These are phyloP conservation scores for Cardamine chenopodiifolia DNA, from an alignment of 345 rosid species.

Conservation along the genomic window DNA sequence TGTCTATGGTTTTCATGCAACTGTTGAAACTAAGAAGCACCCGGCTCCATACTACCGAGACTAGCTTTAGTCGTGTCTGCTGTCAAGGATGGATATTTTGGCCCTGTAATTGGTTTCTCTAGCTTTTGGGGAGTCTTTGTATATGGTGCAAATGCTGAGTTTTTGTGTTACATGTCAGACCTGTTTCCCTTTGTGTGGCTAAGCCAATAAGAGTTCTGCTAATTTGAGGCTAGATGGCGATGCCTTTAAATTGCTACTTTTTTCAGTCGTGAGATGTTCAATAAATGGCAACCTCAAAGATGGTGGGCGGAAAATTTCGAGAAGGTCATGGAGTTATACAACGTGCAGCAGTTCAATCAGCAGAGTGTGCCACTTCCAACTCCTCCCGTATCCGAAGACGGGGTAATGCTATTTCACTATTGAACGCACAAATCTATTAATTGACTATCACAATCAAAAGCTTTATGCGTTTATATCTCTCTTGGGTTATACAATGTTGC, in stretches of 20 bases:
- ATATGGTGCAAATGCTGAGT: background rate
- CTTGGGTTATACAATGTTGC: conserved; percentile 42
- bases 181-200: background rate
- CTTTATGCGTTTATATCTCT: background rate
- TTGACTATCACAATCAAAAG: background rate
- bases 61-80: background rate
- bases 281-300: conserved; percentile 93
- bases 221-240: background rate
- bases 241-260: conserved; percentile 7
- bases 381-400: conserved; percentile 76
- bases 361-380: conserved; percentile 70
- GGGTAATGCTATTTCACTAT: conserved; percentile 47
- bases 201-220: background rate
- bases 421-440: background rate
- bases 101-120: background rate
- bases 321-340: conserved; percentile 89
- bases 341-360: conserved; percentile 70
- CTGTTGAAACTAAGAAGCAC: background rate
- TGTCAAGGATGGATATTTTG: background rate
- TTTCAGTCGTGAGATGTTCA: conserved; percentile 84
- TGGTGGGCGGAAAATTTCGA: conserved; percentile 95
- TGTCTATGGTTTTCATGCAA: background rate
- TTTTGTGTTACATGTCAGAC: background rate
- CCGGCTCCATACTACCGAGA: background rate
- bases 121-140: background rate